Evolutionary conservation across 306 rosid genomes (phyloP).

Genomic region (Medicago lupulina): DNA sequence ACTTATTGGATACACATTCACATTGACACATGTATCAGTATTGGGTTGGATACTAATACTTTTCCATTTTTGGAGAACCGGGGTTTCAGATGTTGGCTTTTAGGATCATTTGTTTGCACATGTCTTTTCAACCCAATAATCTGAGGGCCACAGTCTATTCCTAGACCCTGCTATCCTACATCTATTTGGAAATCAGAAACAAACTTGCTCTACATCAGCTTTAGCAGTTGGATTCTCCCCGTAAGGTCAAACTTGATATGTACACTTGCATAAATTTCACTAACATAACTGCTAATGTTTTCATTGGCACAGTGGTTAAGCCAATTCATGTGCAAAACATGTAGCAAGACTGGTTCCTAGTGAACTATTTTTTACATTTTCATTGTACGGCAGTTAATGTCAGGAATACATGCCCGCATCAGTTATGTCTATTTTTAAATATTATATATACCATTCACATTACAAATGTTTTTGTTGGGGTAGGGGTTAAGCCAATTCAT

Average conservation of each 20-base stretch:
- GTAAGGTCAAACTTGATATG: no score
- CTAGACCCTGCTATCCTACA: constrained; percentile 13
- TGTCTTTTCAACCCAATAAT: constrained; percentile 5
- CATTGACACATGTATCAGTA: no score
- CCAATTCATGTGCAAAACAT: background rate
- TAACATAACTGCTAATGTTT: no score
- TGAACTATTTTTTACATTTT: background rate
- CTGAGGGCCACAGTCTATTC: background rate
- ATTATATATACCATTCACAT: no score
- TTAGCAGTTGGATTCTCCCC: no score
- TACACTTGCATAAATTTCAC: no score
- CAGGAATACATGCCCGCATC: background rate
- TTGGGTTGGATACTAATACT: background rate
- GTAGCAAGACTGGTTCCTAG: background rate
- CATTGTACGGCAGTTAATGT: background rate
- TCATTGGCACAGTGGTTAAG: background rate
- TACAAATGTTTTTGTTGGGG: background rate
- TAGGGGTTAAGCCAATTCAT: background rate
- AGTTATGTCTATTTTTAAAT: background rate
- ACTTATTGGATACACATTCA: no score
- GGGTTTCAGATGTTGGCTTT: background rate
- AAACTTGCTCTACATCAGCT: background rate
- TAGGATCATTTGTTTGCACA: background rate
- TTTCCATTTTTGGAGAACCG: background rate
- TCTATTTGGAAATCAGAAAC: constrained; percentile 23